Percentiles rank a stretch among this genome's conserved stretches.
These are phyloP conservation scores for Saitoella complicata DNA, from an alignment of 805 yeast species.

Conservation along the genomic window DNA sequence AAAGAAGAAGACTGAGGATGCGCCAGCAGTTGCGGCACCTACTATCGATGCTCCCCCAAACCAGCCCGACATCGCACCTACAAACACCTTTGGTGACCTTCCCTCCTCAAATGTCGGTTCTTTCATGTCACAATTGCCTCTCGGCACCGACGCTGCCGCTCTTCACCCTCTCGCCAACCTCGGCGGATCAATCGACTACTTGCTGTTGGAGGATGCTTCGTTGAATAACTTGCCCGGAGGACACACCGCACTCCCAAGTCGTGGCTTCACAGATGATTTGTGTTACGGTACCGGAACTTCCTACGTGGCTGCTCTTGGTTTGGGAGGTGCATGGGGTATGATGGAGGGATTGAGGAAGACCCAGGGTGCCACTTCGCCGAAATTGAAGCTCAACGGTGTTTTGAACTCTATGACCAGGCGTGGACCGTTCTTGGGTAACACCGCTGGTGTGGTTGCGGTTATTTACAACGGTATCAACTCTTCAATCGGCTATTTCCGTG, in stretches of 20 bases:
- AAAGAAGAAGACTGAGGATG: too few species aligned
- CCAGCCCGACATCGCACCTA: not conserved
- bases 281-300: slow-evolving; percentile 97
- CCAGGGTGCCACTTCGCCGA: slow-evolving; percentile 60
- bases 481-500: slow-evolving; percentile 62
- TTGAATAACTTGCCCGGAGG: slow-evolving; percentile 68
- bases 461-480: slow-evolving; percentile 76
- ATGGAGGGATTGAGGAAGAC: slow-evolving; percentile 70
- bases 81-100: not conserved
- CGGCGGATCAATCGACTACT: slow-evolving; percentile 44
- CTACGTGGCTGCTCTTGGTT: slow-evolving; percentile 63
- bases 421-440: slow-evolving; percentile 92
- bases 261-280: slow-evolving; percentile 94
- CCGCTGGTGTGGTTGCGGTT: slow-evolving; percentile 85
- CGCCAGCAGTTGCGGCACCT: too few species aligned
- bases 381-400: slow-evolving; percentile 72
- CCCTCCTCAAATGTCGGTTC: not conserved
- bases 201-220: slow-evolving; percentile 77
- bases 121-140: slow-evolving; percentile 4
- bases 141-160: slow-evolving; percentile 8
- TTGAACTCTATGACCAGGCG: slow-evolving; percentile 84
- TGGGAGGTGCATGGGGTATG: slow-evolving; percentile 81
- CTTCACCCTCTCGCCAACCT: slow-evolving; percentile 16
- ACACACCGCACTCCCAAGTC: slow-evolving; percentile 81
- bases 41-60: not conserved